phyloP scores from a whole-genome alignment of 768 basidiomycete species.

The Amanita inopinata region DNA sequence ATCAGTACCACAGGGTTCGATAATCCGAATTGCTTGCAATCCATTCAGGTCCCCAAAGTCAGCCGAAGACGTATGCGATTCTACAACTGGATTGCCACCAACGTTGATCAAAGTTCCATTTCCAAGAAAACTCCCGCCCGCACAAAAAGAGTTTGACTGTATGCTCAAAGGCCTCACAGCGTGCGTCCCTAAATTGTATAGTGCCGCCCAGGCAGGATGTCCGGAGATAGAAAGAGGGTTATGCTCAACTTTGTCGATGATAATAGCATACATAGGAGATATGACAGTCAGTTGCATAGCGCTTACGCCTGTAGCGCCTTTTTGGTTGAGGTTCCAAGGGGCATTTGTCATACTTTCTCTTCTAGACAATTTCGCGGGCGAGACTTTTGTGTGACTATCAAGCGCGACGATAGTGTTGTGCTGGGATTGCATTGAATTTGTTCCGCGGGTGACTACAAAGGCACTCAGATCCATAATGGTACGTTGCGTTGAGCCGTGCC shows the following conservation, averaged over 20 bases:
- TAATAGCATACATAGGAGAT: conserved; percentile 58
- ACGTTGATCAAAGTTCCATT: conserved; percentile 75
- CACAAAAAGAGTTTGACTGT: conserved; percentile 80
- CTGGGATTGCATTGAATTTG: conserved; percentile 4
- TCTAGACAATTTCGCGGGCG: background rate
- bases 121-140: conserved; percentile 66
- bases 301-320: conserved; percentile 64
- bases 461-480: conserved; percentile 50
- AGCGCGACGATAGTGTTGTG: background rate
- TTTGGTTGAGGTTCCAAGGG: conserved; percentile 50
- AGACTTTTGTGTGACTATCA: background rate
- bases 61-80: conserved; percentile 48
- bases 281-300: conserved; percentile 72
- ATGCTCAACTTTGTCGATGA: conserved; percentile 82
- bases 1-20: conserved; percentile 52
- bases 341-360: conserved; percentile 8
- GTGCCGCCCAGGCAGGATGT: conserved; percentile 74
- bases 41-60: conserved; percentile 75
- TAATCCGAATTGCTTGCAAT: conserved; percentile 61
- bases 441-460: conserved; percentile 50
- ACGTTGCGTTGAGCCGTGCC: conserved; percentile 23
- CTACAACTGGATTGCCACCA: conserved; percentile 75
- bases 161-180: conserved; percentile 50
- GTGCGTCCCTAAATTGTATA: conserved; percentile 63
- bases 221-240: conserved; percentile 66